phyloP scores from a whole-genome alignment of 805 yeast genomes.

The Metschnikowia kofuensis region DNA sequence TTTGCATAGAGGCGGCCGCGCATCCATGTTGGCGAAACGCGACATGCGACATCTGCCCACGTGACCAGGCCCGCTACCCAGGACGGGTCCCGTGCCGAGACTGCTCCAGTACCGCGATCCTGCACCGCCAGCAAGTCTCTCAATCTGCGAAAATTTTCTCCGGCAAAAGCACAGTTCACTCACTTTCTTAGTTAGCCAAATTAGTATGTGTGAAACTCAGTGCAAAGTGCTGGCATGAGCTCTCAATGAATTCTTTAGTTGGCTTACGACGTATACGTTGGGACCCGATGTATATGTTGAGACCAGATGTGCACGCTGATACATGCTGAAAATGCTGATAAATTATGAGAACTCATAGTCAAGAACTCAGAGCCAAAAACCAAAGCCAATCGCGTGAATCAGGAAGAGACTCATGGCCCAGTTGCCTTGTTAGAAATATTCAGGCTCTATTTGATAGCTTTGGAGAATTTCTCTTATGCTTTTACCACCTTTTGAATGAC shows the following conservation, averaged over 20 bases:
- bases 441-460: background rate
- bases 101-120: conserved; percentile 11
- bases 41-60: conserved; percentile 12
- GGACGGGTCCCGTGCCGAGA: background rate
- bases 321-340: no score
- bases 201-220: conserved; percentile 17
- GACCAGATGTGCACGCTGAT: no score
- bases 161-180: conserved; percentile 6
- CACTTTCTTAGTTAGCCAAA: conserved; percentile 18
- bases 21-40: background rate
- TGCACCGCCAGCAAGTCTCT: conserved; percentile 15
- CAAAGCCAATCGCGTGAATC: background rate
- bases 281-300: no score
- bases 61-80: background rate
- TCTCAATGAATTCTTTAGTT: no score
- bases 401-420: background rate
- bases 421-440: no score
- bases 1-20: no score
- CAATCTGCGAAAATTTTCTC: conserved; percentile 20
- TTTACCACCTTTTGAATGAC: background rate
- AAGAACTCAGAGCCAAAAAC: background rate
- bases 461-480: background rate
- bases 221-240: conserved; percentile 3
- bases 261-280: no score
- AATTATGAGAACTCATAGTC: no score